Base-by-base conservation (phyloP, 2,329 filamentous ascomycete genomes). In the Xylogone sp. region DNA sequence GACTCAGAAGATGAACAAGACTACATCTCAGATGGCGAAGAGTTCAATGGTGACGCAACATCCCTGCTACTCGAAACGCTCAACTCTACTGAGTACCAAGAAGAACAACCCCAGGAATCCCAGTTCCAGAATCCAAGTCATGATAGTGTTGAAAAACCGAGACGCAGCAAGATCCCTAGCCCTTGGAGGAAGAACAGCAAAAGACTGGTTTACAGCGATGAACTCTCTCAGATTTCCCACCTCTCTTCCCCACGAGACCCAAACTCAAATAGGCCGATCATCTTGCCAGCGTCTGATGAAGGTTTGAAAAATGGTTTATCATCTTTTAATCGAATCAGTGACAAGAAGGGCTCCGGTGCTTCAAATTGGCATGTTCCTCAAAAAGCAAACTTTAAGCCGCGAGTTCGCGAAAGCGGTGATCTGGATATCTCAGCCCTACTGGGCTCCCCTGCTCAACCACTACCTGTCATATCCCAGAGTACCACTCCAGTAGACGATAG, bases 101-200 rank as follows among this genome's bases (percentile, higher is more conserved):
- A 51, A 13, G 24, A 50, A 31, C 49, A 51, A 10, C 45, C 20
- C 12, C 54, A 55, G 43, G 51, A 53, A 22, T 49, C 54, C 19
- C 13, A 39, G 5, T 39, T 39, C 34, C 34, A 6, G n/a, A 7
- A 13, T 9, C 34, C 34, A 39, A 56, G 48, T 9, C 29, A 27
- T 13, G 52, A 58, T 7, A 16, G 42, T n/a, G n/a, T 52, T 18
- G 60, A 63, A 34, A 60, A 53, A 45, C 59, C 63, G 16, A 58
- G 57, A 56, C 49, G 63, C 48, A 59, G 58, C 51, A 66, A 66
- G 48, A 52, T 65, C 27, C 63, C 61, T 24, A 67, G 64, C 49
- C 61, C 61, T 7, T 65, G 64, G 64, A 61, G 62, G 34, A 59
- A 63, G 43, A 65, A 65, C 27, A 66, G 60, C 51, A 62, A 59